phyloP scores from a whole-genome alignment of 116 monocot genomes.

The Iris pallida region DNA sequence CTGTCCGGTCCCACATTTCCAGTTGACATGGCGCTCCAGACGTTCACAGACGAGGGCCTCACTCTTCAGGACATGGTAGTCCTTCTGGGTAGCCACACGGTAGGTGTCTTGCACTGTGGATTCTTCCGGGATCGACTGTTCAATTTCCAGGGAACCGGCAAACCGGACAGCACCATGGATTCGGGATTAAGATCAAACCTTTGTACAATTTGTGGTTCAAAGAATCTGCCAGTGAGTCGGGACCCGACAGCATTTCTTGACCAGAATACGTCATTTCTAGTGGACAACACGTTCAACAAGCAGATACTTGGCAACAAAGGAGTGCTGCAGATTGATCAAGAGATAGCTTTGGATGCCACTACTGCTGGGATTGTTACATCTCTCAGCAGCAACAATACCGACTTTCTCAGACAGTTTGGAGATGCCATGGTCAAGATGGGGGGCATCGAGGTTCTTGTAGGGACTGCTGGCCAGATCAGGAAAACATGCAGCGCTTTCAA shows the following conservation, averaged over 20 bases:
- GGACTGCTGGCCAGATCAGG: slow-evolving; percentile 33
- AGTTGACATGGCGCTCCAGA: slow-evolving; percentile 8
- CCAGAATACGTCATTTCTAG: slow-evolving; percentile 30
- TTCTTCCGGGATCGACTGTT: slow-evolving; percentile 28
- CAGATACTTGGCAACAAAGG: slow-evolving; percentile 21
- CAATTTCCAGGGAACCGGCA: slow-evolving; percentile 20
- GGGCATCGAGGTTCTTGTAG: slow-evolving; percentile 25
- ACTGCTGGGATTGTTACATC: slow-evolving; percentile 16
- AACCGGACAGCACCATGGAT: slow-evolving; percentile 29
- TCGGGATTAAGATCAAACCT: slow-evolving; percentile 4
- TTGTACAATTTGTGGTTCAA: neutral
- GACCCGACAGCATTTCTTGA: slow-evolving; percentile 33
- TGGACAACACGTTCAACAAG: slow-evolving; percentile 35
- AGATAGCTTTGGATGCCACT: slow-evolving; percentile 23
- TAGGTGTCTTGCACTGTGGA: slow-evolving; percentile 36
- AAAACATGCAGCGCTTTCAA: slow-evolving; percentile 26
- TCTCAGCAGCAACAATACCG: slow-evolving; percentile 7
- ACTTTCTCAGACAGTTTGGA: slow-evolving; percentile 25
- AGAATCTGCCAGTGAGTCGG: neutral
- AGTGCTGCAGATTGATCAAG: slow-evolving; percentile 40
- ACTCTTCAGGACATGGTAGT: slow-evolving; percentile 31
- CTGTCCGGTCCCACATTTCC: slow-evolving; percentile 14
- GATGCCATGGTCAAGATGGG: slow-evolving; percentile 32
- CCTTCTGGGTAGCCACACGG: slow-evolving; percentile 41
- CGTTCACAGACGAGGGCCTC: slow-evolving; percentile 30